These are phyloP conservation scores for Parachaetomium inaequale DNA, from an alignment of 495 filamentous ascomycete genomes.

Conservation along the genomic window DNA sequence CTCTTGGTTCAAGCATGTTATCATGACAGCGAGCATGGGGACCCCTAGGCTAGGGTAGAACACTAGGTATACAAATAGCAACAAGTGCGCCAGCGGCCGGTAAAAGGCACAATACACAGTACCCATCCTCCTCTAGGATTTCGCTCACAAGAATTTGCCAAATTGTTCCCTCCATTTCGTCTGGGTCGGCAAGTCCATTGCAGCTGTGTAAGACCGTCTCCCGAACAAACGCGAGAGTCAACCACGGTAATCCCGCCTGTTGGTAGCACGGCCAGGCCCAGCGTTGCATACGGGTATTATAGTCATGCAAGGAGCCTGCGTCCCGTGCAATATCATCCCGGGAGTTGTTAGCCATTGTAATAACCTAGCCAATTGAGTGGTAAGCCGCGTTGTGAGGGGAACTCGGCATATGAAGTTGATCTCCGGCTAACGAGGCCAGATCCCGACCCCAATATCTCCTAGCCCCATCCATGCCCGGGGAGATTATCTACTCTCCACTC, in stretches of 20 bases:
- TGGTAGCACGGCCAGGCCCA: not conserved
- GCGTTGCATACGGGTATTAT: constrained; percentile 13
- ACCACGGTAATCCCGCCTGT: not conserved
- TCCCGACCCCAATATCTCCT: not conserved
- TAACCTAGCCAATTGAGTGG: not conserved
- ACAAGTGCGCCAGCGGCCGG: no score
- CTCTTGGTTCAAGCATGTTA: no score
- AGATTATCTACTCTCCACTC: not conserved
- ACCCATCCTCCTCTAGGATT: no score
- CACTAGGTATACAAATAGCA: no score
- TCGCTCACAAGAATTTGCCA: no score
- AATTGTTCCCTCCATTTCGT: no score
- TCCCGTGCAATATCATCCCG: not conserved
- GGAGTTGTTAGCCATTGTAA: not conserved
- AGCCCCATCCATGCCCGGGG: not conserved
- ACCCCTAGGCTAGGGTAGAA: no score
- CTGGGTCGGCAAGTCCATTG: no score
- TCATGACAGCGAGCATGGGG: no score
- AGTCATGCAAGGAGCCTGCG: not conserved
- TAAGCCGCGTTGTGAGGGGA: constrained; percentile 8
- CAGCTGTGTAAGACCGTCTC: no score
- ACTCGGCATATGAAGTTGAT: constrained; percentile 6
- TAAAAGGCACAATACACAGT: no score
- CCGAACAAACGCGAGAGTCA: no score
- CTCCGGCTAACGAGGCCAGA: not conserved